Base-by-base conservation (phyloP, 2,329 filamentous ascomycete genomes). In the Periglandula ipomoeae region DNA sequence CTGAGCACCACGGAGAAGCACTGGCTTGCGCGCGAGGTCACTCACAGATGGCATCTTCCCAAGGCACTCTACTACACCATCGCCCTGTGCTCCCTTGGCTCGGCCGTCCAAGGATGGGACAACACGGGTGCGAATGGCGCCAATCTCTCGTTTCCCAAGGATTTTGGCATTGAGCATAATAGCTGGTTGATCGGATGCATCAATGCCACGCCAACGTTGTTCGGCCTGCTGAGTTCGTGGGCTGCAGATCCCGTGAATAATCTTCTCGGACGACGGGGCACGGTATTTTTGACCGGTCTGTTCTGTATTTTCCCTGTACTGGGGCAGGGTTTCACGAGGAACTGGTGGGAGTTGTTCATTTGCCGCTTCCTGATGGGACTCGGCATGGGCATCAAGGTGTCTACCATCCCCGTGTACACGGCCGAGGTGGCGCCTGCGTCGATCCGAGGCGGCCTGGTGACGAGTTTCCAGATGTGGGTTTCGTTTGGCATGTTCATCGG, bases 401-500 rank as follows among this genome's bases (percentile, higher is more conserved):
- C 63, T 3, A 75, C 72, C 0, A 69, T 76, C 0, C 74, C 75
- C 0, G 68, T 78, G n/a, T 76, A 70, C 53, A 71, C 72, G 0
- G 73, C 75, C 6, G 75, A 78, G 50, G 71, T 70, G 50, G 63
- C 71, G 0, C 75, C 75, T 0, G 67, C 72, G 0, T 60, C 61
- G 5, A 74, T 77, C 49, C 69, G 74, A 8, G 74, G 74, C 3
- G 72, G 68, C 0, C 56, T 77, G 2, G 72, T 75, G 17, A 76
- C 73, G 59, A 69, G 64, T 0, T 77, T 72, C 65, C 73, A 78
- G 55, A 57, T 77, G 8, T 78, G 71, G 71, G 71, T 71, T 42
- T 56, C 55, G 19, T 49, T 59, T 58, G 79, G 78, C 32, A 84
- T 85, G 55, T 81, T 85, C 62, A 65, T 84, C n/a, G 83, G 82